phyloP scores from a whole-genome alignment of 345 rosid species.

The Bruguiera parviflora region DNA sequence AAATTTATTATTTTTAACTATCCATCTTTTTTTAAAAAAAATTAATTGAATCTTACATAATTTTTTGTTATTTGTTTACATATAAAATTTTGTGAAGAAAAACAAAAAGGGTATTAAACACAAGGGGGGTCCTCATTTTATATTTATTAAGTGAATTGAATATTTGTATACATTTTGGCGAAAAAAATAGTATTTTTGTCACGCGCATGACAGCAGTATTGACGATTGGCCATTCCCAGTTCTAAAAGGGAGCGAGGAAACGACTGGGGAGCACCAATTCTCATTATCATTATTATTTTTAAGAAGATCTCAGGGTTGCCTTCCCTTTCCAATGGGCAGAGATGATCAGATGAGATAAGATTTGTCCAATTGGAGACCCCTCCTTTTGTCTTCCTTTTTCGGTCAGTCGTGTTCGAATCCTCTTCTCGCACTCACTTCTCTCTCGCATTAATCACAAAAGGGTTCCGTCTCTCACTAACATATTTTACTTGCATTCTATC shows the following conservation, averaged over 20 bases:
- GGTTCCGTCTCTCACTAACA: background rate
- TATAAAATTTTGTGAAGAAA: no score
- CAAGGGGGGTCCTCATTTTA: no score
- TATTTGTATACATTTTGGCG: background rate
- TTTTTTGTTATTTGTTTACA: no score
- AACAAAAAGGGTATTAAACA: no score
- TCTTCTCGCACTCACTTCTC: conserved; percentile 29
- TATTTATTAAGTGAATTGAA: conserved; percentile 1
- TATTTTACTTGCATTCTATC: background rate
- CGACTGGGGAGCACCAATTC: background rate
- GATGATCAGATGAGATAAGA: conserved; percentile 29
- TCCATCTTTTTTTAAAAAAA: no score
- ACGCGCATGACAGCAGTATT: conserved; percentile 50
- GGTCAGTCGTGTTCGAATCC: conserved; percentile 38
- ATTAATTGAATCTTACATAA: no score
- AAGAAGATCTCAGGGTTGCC: conserved; percentile 9
- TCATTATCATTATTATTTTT: no score
- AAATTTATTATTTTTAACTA: no score
- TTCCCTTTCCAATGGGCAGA: conserved; percentile 33
- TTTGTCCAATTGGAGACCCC: conserved; percentile 23
- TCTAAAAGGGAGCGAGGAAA: background rate
- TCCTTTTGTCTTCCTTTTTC: background rate
- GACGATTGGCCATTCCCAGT: conserved; percentile 43
- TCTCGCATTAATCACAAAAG: background rate
- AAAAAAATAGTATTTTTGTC: conserved; percentile 24